Base-by-base conservation (phyloP, 108 stramenopile genomes). In the Schizochytrium sp. region DNA sequence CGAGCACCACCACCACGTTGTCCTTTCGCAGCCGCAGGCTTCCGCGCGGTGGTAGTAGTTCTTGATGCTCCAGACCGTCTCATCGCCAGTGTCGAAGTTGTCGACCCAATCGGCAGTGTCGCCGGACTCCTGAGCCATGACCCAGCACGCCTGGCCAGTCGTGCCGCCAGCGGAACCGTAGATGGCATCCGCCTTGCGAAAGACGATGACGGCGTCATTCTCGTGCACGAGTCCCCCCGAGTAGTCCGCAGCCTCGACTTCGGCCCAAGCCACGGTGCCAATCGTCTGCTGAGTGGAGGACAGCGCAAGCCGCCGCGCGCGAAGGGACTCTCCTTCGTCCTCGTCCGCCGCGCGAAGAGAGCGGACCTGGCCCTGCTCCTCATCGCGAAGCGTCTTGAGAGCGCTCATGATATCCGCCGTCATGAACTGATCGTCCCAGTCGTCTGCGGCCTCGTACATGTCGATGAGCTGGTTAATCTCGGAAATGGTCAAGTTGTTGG, bases 1-100 rank as follows among this genome's bases (percentile, higher is more conserved):
- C 14, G 76, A 83, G 76, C 76, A 83, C 76, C 76, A 83, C 76
- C 76, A 83, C 48, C 45, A 53, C 23, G 76, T 83, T 14, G 12
- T 21, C 28, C 0, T 3, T 47, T 47, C 76, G 51, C 76, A 83
- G 45, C 76, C 76, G 76, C 76, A 83, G 51, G 19, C 18, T 45
- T 83, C 76, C 16, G 8, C 23, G 25, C 51, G 76, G 28, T 45
- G 8, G 25, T 53, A n/a, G 51, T 83, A 83, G 4, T 21, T 34
- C 10, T 12, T 12, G 23, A 83, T 83, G 51, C 48, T 53, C 51
- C 12, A 45, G 25, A 83, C 5, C 43, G 44, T 45, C 76, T 83
- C 76, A 45, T 47, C 45, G n/a, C 76, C 76, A 83, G 48, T 12
- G 28, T 83, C 76, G 23, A 83, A 83, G 5, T 83, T 83, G 76